phyloP scores from a whole-genome alignment of 441 rosid genomes.

The Omphalea diandra region DNA sequence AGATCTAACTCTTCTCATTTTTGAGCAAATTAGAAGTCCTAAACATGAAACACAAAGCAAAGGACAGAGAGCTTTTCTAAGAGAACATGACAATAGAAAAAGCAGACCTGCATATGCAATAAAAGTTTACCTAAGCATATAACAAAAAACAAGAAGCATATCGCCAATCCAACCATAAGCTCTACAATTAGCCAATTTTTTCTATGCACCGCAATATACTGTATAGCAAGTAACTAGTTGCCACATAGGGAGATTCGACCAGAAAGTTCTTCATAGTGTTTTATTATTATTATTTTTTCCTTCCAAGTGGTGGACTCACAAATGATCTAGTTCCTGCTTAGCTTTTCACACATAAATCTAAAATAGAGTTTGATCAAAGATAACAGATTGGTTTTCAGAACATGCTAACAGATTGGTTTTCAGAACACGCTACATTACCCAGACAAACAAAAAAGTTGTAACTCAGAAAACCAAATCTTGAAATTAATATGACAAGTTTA shows the following conservation, averaged over 20 bases:
- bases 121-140: slow-evolving; percentile 7
- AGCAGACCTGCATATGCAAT: neutral
- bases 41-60: slow-evolving; percentile 16
- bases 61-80: neutral
- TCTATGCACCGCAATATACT: neutral
- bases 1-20: slow-evolving; percentile 64
- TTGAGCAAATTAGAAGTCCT: slow-evolving; percentile 57
- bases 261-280: neutral
- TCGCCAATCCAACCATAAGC: neutral
- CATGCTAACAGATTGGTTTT: no score
- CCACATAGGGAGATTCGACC: neutral
- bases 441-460: neutral
- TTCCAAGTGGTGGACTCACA: neutral
- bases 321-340: neutral
- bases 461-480: no score
- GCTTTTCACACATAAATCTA: neutral
- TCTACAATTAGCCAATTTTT: neutral
- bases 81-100: neutral
- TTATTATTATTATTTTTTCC: no score
- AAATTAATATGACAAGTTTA: no score
- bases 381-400: neutral
- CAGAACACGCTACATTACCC: no score
- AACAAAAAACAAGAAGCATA: no score
- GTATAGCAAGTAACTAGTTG: neutral
- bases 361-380: neutral